Evolutionary conservation across 345 rosid species (phyloP).

Genomic region (sweet orange (Citrus sinensis)): DNA sequence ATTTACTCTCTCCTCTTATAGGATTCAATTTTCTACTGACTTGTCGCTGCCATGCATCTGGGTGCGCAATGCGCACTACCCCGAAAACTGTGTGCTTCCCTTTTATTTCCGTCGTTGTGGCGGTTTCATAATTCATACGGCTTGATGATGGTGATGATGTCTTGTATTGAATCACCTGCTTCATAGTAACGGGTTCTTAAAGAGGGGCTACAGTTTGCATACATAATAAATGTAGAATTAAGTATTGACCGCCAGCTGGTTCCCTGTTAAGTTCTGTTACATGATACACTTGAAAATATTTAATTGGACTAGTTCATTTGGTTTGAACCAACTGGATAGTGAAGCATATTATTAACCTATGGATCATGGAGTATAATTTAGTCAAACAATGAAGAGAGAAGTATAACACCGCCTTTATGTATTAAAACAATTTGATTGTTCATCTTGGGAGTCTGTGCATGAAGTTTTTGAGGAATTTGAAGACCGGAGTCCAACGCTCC

Average conservation of each 20-base stretch:
- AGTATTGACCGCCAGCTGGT: background rate
- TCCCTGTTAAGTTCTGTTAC: too few relatives aligned
- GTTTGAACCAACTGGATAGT: background rate
- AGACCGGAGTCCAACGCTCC: constrained; percentile 1
- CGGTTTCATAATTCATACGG: constrained; percentile 8
- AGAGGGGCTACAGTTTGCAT: background rate
- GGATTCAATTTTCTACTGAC: background rate
- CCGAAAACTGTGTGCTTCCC: background rate
- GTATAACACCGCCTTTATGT: background rate
- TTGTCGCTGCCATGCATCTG: background rate
- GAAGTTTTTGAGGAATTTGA: background rate
- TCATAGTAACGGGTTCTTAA: background rate
- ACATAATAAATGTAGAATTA: background rate
- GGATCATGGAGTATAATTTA: background rate
- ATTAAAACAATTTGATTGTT: background rate
- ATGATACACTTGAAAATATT: too few relatives aligned
- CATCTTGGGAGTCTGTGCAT: background rate
- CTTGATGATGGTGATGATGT: background rate
- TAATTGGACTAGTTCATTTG: background rate
- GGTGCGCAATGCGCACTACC: constrained; percentile 19
- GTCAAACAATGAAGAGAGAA: background rate
- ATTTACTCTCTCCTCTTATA: constrained; percentile 5
- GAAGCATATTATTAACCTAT: background rate
- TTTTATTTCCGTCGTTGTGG: constrained; percentile 4
- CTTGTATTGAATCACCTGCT: background rate